Evolutionary conservation across 2,329 filamentous ascomycete genomes (phyloP), one percentile per base, ranked within the genome.

Genomic region (Aspergillus ibericus): DNA sequence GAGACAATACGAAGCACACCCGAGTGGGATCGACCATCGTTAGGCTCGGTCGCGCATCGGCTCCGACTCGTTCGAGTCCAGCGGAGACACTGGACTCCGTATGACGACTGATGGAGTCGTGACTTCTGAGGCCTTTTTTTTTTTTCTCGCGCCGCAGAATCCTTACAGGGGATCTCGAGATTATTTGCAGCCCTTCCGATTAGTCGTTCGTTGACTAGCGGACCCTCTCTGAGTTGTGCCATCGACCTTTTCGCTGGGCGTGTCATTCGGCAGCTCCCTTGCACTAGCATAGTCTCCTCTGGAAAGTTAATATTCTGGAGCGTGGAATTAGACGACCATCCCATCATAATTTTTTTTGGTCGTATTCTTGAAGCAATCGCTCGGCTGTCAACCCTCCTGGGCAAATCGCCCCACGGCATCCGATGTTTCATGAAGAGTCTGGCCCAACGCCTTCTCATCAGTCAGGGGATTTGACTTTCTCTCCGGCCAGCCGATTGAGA

Each of bases 11-110:
- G 27, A 29, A 29, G 27, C 27, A 27, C 25, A 4, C 29, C 8
- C 29, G 29, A 10, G 29, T 32, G 29, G 29, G 29, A 32, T 32
- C 29, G 15, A n/a, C 22, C 15, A 25, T 10, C 9, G 7, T 48
- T 48, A 48, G 44, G 10, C 44, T 53, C 51, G 51, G 51, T 53
- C 51, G 51, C 35, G 35, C 51, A 53, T 53, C 51, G 51, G 51
- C 36, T 44, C 51, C 51, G 51, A 53, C 50, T 27, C 35, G 16
- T 25, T 53, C n/a, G 35, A 40, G 49, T 20, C 49, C 49, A 18
- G 49, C 36, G 49, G 10, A 51, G 49, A 38, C 27, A 13, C 20
- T 22, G 38, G 38, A 22, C 18, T 20, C 18, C 18, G 38, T 32
- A 42, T 42, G 38, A 42, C 38, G 38, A 42, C 38, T 22, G 38